Base-by-base conservation (phyloP, 1,284 basidiomycete genomes). In the Fomitopsis palustris region DNA sequence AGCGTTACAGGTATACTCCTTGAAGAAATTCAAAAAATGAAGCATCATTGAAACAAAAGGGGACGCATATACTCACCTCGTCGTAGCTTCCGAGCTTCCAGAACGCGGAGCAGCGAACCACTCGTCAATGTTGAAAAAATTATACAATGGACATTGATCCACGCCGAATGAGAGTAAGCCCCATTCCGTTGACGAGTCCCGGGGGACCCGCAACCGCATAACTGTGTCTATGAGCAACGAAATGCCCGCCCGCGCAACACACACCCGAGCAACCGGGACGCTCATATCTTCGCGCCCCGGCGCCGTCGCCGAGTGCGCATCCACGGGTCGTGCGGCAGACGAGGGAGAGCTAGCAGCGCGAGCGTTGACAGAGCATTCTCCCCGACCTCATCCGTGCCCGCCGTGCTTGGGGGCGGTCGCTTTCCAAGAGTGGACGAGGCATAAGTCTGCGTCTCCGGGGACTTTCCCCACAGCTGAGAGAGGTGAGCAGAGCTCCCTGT, bases 181-280 rank as follows among this genome's bases (percentile, higher is more conserved):
- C 90, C 89, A 90, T 92, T 91, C 82, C 80, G 89, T 90, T 90
- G 79, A 82, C 74, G 78, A 81, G 73, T 37, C 53, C 64, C 59
- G 21, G 61, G 64, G 59, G 63, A 62, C 73, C 77, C 77, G 65
- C 86, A 86, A 90, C 86, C 89, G 88, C 84, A 92, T 92, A 84
- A 90, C 89, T 92, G 70, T 90, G 75, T 79, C 84, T 86, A 92
- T 88, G 89, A 92, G 90, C 82, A 92, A 90, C 85, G 57, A n/a
- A 69, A 75, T 70, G 78, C 78, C 69, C 72, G 64, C 68, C 72
- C 67, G 74, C 74, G 67, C 39, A 58, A 65, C 71, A 57, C 61
- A 62, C 68, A 74, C 72, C 74, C 79, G 74, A 81, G 75, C 78
- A 73, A 61, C 74, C 69, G 71, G 67, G 67, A 65, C 70, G 84